These are phyloP conservation scores for Erodium moschatum DNA, from an alignment of 441 rosid species.

Conservation along the genomic window DNA sequence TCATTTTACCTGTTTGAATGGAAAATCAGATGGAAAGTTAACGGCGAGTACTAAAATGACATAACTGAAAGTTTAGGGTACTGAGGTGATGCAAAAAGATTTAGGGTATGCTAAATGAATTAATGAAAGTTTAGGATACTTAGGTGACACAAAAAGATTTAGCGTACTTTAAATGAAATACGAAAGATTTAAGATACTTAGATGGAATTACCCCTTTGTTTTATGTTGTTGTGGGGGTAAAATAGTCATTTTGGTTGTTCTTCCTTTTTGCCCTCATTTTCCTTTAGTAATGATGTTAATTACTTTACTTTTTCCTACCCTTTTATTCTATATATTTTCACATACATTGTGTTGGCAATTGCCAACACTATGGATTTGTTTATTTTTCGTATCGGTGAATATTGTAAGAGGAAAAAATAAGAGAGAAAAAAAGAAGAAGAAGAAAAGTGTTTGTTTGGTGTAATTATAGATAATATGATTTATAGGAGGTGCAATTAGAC, in stretches of 20 bases:
- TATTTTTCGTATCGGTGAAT: not conserved
- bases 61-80: too few relatives aligned
- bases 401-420: not conserved
- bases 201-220: too few relatives aligned
- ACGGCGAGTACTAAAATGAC: too few relatives aligned
- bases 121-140: too few relatives aligned
- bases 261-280: not conserved
- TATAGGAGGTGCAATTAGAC: not conserved
- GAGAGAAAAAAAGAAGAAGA: too few relatives aligned
- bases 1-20: too few relatives aligned
- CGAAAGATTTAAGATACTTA: too few relatives aligned
- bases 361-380: not conserved
- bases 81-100: too few relatives aligned
- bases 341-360: not conserved
- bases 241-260: not conserved
- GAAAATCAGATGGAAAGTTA: too few relatives aligned
- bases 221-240: not conserved
- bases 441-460: not conserved
- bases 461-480: not conserved
- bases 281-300: not conserved
- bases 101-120: too few relatives aligned
- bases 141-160: too few relatives aligned
- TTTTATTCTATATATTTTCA: not conserved
- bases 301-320: not conserved
- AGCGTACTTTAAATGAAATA: too few relatives aligned